Evolutionary conservation across 768 basidiomycete genomes (phyloP).

Genomic region (Suillus hirtellus): DNA sequence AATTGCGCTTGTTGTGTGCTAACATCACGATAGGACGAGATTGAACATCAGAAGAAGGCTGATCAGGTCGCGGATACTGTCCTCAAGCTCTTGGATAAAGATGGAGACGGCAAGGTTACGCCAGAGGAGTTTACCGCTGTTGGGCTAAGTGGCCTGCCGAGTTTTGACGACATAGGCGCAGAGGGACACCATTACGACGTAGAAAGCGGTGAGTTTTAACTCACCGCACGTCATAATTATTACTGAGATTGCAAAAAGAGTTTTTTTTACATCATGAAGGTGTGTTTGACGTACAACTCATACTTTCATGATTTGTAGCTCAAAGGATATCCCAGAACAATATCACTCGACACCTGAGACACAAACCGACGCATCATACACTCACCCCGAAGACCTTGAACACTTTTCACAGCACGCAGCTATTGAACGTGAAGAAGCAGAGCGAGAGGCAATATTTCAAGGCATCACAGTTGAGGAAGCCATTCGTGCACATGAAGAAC

Average conservation of each 20-base stretch:
- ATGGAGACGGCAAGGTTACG: constrained; percentile 69
- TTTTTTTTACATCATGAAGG: constrained; percentile 99
- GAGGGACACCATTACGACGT: constrained; percentile 94
- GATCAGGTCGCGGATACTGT: constrained; percentile 73
- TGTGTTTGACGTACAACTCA: constrained; percentile 28
- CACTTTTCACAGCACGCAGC: constrained; percentile 88
- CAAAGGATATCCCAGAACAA: constrained; percentile 52
- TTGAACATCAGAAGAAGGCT: constrained; percentile 81
- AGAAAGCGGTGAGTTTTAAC: constrained; percentile 70
- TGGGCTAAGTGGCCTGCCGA: constrained; percentile 77
- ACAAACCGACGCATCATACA: constrained; percentile 94
- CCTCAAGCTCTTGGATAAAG: constrained; percentile 68
- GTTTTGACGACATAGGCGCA: constrained; percentile 80
- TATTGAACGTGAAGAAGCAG: constrained; percentile 84
- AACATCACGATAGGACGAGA: constrained; percentile 53
- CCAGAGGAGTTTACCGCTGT: constrained; percentile 70
- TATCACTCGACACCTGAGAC: constrained; percentile 97
- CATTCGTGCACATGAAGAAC: constrained; percentile 51
- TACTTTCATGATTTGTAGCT: neutral
- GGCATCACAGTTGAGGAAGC: constrained; percentile 80
- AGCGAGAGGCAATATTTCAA: constrained; percentile 80
- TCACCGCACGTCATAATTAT: neutral
- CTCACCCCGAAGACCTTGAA: constrained; percentile 88
- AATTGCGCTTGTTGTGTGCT: constrained; percentile 1
- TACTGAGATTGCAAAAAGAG: constrained; percentile 44